Evolutionary conservation across 2,329 filamentous ascomycete genomes (phyloP).

Genomic region (Diaporthe nobilis): DNA sequence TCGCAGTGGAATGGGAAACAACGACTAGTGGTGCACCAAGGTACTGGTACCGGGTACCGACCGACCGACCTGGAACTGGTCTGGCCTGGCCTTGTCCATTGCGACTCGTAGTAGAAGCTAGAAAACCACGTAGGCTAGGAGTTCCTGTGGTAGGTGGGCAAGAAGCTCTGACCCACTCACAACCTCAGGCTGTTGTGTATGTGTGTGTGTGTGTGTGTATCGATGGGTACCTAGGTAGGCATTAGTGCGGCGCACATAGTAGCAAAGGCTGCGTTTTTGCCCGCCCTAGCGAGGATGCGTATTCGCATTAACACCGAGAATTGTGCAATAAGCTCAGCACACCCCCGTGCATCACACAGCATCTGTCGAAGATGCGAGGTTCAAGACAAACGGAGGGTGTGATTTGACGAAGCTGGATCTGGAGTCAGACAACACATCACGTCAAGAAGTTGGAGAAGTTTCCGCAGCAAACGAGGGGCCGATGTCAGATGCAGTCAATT

Average conservation of each 20-base stretch:
- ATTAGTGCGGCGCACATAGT: slow-evolving; percentile 4
- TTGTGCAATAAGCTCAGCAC: slow-evolving; percentile 20
- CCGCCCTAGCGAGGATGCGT: slow-evolving; percentile 2
- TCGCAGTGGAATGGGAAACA: not conserved
- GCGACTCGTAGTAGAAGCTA: slow-evolving; percentile 27
- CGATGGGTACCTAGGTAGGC: not conserved
- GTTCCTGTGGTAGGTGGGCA: not conserved
- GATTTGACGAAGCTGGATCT: slow-evolving; percentile 13
- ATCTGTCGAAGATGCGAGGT: not conserved
- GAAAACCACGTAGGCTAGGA: not conserved
- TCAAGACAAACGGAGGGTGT: not conserved
- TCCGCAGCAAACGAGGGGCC: slow-evolving; percentile 23
- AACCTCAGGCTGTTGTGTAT: not conserved
- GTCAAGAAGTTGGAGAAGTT: not conserved
- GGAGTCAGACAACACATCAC: slow-evolving; percentile 23
- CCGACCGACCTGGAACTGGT: slow-evolving; percentile 10
- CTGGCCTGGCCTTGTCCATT: slow-evolving; percentile 12
- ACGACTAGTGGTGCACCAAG: slow-evolving; percentile 15
- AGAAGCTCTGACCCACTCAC: slow-evolving; percentile 23
- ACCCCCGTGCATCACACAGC: not conserved
- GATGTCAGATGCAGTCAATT: slow-evolving; percentile 19
- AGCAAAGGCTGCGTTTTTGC: not conserved
- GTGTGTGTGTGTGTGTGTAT: not conserved
- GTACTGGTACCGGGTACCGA: not conserved
- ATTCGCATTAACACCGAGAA: slow-evolving; percentile 6